A percentile compares a stretch with the other conserved stretches of the same genome.
phyloP scores from a whole-genome alignment of 2,329 filamentous ascomycete genomes.

The Metarhizium album region DNA sequence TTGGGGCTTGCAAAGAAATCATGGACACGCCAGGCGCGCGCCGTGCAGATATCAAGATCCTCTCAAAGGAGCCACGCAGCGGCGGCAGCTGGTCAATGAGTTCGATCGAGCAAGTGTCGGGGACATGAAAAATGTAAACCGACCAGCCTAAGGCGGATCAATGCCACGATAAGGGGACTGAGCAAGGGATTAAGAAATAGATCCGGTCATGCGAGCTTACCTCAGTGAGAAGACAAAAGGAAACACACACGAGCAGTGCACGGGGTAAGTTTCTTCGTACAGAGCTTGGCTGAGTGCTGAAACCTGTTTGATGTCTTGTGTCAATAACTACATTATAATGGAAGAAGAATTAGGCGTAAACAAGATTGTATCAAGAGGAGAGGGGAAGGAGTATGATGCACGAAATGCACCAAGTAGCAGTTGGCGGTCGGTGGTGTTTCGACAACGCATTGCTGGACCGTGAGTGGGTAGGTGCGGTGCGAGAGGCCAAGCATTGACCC shows the following conservation, averaged over 20 bases:
- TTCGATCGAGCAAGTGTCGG: background rate
- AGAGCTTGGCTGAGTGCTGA: background rate
- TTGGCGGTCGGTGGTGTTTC: background rate
- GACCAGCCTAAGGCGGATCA: background rate
- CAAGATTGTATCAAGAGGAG: constrained; percentile 6
- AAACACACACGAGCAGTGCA: background rate
- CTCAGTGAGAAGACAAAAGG: background rate
- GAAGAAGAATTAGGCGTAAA: constrained; percentile 5
- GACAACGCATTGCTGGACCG: background rate
- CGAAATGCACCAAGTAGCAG: background rate
- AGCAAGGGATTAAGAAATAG: background rate
- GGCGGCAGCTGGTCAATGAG: background rate
- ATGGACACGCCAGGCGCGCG: background rate
- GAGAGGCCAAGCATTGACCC: background rate
- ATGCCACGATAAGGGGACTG: background rate
- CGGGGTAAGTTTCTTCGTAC: background rate
- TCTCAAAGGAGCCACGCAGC: background rate
- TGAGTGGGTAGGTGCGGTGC: background rate
- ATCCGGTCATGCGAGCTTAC: background rate
- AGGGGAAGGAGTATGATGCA: constrained; percentile 10
- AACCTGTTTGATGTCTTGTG: background rate
- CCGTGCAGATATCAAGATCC: background rate
- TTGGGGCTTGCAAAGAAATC: background rate
- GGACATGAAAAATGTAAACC: background rate
- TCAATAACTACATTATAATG: constrained; percentile 3